Conservation (phyloP, 2,329 filamentous ascomycete species). For the Hypocreales sp. region DNA sequence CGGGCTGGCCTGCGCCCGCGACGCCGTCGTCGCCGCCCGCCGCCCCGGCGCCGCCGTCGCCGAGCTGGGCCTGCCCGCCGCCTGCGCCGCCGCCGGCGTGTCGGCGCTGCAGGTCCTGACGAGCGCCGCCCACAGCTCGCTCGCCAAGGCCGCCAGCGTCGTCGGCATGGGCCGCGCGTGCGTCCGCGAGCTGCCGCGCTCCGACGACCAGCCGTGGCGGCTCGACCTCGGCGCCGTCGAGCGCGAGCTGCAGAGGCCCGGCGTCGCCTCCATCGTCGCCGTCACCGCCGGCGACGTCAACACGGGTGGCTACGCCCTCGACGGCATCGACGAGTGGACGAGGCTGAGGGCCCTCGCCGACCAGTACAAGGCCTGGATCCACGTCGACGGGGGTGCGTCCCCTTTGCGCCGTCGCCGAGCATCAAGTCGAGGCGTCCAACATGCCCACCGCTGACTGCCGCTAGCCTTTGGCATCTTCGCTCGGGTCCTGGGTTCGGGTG, state of each 20-base stretch:
- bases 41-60: constrained; percentile 33
- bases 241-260: no score
- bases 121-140: constrained; percentile 68
- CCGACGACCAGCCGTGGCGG: constrained; percentile 43
- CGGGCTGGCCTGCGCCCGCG: constrained; percentile 51
- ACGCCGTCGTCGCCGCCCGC: constrained; percentile 35
- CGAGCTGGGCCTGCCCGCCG: constrained; percentile 52
- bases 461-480: constrained; percentile 77
- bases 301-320: constrained; percentile 58
- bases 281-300: constrained; percentile 87
- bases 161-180: constrained; percentile 60
- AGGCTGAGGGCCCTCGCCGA: constrained; percentile 56
- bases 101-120: constrained; percentile 62
- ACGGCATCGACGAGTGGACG: constrained; percentile 43
- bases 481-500: constrained; percentile 40
- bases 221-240: constrained; percentile 50
- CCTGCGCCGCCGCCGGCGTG: constrained; percentile 48
- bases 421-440: no score
- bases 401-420: no score
- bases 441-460: no score
- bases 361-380: constrained; percentile 65
- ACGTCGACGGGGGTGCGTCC: constrained; percentile 62
- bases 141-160: constrained; percentile 70
- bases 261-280: constrained; percentile 57
- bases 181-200: constrained; percentile 43